Conservation (phyloP, 1,139 yeast species). For the Geotrichum restrictum region DNA sequence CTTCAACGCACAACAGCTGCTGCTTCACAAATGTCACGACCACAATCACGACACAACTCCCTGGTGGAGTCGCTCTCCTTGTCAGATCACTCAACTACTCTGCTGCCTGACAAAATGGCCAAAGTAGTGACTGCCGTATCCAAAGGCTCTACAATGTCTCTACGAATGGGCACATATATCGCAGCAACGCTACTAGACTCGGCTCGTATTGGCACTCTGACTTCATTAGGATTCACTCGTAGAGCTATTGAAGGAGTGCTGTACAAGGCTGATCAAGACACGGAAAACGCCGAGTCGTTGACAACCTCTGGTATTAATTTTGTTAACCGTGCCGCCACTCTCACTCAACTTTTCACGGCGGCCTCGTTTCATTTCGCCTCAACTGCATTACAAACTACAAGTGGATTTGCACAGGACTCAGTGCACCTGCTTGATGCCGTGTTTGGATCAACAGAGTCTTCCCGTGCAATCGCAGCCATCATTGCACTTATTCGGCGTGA, state of each 20-base stretch:
- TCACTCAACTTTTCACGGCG: slow-evolving; percentile 34
- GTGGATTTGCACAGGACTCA: slow-evolving; percentile 34
- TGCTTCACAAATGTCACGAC: too few species aligned
- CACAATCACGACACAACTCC: not conserved
- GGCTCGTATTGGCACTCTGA: slow-evolving; percentile 31
- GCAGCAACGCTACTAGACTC: slow-evolving; percentile 33
- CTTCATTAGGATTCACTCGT: slow-evolving; percentile 33
- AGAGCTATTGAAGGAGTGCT: slow-evolving; percentile 34
- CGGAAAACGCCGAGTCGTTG: slow-evolving; percentile 27
- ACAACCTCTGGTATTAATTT: slow-evolving; percentile 26
- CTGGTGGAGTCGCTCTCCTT: slow-evolving; percentile 16
- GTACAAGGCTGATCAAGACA: slow-evolving; percentile 34
- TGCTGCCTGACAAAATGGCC: slow-evolving; percentile 34
- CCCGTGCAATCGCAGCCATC: slow-evolving; percentile 36
- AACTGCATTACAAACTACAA: slow-evolving; percentile 29
- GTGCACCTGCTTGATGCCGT: slow-evolving; percentile 35
- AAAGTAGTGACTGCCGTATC: slow-evolving; percentile 31
- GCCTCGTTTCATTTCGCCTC: slow-evolving; percentile 34
- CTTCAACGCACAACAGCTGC: not conserved
- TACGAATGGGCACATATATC: slow-evolving; percentile 33
- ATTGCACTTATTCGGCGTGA: slow-evolving; percentile 33
- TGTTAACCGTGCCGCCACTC: slow-evolving; percentile 31
- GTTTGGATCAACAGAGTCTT: slow-evolving; percentile 38
- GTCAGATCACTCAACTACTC: slow-evolving; percentile 25
- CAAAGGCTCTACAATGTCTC: slow-evolving; percentile 32